These are phyloP conservation scores for Peziza echinospora DNA, from an alignment of 495 filamentous ascomycete species.

Conservation along the genomic window DNA sequence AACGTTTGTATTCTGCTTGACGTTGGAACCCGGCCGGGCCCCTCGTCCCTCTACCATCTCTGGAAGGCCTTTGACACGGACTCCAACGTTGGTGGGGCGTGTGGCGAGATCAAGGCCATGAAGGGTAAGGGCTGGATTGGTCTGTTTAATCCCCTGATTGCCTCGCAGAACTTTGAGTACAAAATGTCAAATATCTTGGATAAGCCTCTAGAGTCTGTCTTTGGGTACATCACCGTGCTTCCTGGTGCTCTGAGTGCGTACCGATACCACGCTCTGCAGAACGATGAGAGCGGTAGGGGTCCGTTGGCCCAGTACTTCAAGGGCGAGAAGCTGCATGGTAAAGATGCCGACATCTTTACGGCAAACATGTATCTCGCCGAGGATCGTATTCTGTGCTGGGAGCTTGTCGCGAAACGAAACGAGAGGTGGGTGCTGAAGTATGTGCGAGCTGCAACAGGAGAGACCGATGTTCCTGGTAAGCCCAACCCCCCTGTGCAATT, in stretches of 20 bases:
- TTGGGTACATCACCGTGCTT: conserved; percentile 93
- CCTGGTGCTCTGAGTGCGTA: conserved; percentile 91
- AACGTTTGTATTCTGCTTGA: conserved; percentile 95
- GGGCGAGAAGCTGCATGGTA: conserved; percentile 87
- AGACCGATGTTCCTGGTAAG: conserved; percentile 90
- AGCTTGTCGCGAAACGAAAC: conserved; percentile 83
- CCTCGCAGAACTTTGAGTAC: conserved; percentile 97
- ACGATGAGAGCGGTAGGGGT: conserved; percentile 85
- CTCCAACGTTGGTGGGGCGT: conserved; percentile 87
- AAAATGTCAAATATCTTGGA: conserved; percentile 99
- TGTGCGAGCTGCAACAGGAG: conserved; percentile 82
- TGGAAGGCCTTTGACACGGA: conserved; percentile 99
- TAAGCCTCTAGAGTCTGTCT: conserved; percentile 89
- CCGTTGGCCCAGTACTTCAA: conserved; percentile 98
- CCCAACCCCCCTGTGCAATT: neutral
- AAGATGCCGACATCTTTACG: conserved; percentile 95
- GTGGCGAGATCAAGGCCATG: conserved; percentile 90
- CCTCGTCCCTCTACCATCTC: conserved; percentile 79
- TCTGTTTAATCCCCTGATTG: conserved; percentile 82
- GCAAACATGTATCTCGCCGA: conserved; percentile 99
- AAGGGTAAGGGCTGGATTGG: conserved; percentile 67
- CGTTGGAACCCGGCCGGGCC: conserved; percentile 76
- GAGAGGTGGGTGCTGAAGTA: conserved; percentile 97
- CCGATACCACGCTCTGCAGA: conserved; percentile 89
- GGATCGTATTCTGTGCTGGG: conserved; percentile 97